Percentiles rank a stretch among this genome's conserved stretches.
Evolutionary conservation across 2,329 filamentous ascomycete species (phyloP).

Genomic region (Pyrenophora tritici-repentis): DNA sequence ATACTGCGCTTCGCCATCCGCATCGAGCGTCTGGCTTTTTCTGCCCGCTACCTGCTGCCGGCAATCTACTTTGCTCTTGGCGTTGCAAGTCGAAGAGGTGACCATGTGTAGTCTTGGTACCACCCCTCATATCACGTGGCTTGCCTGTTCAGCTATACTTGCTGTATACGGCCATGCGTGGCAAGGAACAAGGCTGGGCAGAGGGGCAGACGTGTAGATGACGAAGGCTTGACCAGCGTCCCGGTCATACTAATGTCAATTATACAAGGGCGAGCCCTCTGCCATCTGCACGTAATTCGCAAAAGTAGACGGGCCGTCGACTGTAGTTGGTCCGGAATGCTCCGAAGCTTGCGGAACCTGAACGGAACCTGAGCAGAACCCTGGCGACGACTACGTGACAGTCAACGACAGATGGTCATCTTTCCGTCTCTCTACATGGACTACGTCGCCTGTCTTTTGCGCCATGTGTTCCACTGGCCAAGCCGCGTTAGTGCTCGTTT

Average conservation of each 20-base stretch:
- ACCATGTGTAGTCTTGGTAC: too few species aligned
- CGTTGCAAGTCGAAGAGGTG: too few species aligned
- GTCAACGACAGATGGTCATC: neutral
- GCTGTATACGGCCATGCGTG: neutral
- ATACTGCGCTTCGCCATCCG: neutral
- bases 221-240: neutral
- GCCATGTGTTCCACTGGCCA: too few species aligned
- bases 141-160: too few species aligned
- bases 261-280: too few species aligned
- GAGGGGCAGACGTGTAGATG: neutral
- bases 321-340: conserved; percentile 3
- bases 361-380: too few species aligned
- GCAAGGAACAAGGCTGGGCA: conserved; percentile 2
- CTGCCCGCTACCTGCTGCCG: neutral
- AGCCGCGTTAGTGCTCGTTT: too few species aligned
- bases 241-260: neutral
- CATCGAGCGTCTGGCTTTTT: neutral
- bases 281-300: too few species aligned
- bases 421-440: too few species aligned
- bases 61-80: conserved; percentile 2
- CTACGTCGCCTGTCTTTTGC: too few species aligned
- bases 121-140: conserved; percentile 12
- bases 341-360: conserved; percentile 5
- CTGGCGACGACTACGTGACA: too few species aligned
- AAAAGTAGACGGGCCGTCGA: neutral